phyloP scores from a whole-genome alignment of 1,284 basidiomycete species.

The Cryptococcus sp. region DNA sequence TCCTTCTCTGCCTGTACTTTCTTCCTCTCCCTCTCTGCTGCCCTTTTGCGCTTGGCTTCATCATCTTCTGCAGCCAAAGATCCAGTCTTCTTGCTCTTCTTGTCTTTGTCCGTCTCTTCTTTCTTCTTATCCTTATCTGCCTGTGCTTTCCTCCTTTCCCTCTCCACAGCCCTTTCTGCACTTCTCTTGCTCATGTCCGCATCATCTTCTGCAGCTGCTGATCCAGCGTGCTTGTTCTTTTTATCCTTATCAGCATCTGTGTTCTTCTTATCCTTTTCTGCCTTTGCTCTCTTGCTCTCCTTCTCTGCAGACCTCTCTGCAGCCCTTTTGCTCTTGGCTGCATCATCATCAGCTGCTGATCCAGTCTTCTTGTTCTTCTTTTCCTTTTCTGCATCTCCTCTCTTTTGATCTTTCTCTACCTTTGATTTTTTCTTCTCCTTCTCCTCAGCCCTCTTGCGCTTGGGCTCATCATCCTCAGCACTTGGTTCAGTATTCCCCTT shows the following conservation, averaged over 20 bases:
- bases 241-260: too few relatives aligned
- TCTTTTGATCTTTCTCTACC: neutral
- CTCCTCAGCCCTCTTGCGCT: conserved; percentile 5
- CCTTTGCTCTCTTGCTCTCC: neutral
- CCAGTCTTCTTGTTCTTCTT: neutral
- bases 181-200: neutral
- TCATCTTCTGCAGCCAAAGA: neutral
- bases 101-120: neutral
- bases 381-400: neutral
- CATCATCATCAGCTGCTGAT: neutral
- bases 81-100: neutral
- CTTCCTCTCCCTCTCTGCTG: conserved; percentile 5
- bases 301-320: neutral
- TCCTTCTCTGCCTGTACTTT: neutral
- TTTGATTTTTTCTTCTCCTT: neutral
- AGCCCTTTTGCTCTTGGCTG: neutral
- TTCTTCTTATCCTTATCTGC: conserved; percentile 2
- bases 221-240: neutral
- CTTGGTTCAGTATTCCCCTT: neutral
- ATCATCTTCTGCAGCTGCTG: too few relatives aligned
- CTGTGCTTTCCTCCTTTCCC: neutral
- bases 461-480: neutral
- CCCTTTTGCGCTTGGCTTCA: neutral
- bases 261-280: neutral
- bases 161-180: neutral